Evolutionary conservation across 2,329 filamentous ascomycete species (phyloP).

Genomic region (Colletotrichum godetiae): DNA sequence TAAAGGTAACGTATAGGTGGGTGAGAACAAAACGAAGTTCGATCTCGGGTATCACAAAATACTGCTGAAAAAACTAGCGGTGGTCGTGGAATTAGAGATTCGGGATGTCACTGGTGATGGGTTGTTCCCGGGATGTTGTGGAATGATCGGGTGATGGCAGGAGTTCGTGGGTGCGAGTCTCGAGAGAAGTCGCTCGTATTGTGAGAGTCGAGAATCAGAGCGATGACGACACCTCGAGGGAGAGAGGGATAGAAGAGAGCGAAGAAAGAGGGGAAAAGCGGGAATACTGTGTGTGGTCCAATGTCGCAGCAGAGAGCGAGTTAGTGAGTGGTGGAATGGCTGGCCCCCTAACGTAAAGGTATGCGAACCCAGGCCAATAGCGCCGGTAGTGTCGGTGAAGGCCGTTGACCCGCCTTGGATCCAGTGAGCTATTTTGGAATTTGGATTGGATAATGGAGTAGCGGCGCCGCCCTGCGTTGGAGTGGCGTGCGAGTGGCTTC

Average conservation of each 20-base stretch:
- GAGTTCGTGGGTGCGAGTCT: constrained; percentile 6
- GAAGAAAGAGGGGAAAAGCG: constrained; percentile 32
- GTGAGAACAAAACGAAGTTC: not conserved
- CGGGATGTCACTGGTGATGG: not conserved
- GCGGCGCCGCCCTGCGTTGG: constrained; percentile 18
- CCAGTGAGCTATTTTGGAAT: constrained; percentile 17
- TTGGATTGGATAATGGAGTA: constrained; percentile 30
- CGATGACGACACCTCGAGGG: constrained; percentile 32
- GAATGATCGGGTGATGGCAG: constrained; percentile 28
- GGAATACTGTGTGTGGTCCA: constrained; percentile 4
- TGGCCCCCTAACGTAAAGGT: constrained; percentile 14
- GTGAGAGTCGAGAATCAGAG: constrained; percentile 24
- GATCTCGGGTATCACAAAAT: constrained; percentile 22
- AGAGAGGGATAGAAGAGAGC: not conserved
- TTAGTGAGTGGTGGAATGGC: constrained; percentile 9
- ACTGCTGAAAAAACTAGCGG: not conserved
- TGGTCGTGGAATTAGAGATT: not conserved
- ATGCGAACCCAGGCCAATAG: constrained; percentile 21
- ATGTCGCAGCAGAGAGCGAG: not conserved
- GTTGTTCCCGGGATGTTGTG: not conserved
- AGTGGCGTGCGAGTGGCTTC: constrained; percentile 27
- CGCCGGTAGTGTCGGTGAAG: constrained; percentile 34
- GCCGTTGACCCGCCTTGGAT: constrained; percentile 31
- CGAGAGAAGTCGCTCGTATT: constrained; percentile 17
- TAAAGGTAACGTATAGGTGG: constrained; percentile 23